Conservation (phyloP, 2,329 filamentous ascomycete species). For the Teratosphaeria destructans region DNA sequence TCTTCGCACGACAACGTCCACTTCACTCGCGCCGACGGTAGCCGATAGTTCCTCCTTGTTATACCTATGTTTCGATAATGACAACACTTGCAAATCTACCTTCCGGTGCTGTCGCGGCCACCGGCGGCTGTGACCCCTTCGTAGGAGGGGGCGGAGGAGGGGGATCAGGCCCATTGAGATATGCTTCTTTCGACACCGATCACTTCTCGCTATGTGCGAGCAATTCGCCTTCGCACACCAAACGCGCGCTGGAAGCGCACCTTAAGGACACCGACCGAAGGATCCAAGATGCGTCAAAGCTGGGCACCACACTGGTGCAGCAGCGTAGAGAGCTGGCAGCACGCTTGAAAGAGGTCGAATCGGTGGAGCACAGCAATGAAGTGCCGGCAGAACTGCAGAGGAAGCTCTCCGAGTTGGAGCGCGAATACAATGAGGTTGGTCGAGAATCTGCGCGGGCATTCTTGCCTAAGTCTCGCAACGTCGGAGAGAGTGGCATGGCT, state of each 20-base stretch:
- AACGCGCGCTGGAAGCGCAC: constrained; percentile 80
- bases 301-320: constrained; percentile 77
- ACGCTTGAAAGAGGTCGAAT: constrained; percentile 73
- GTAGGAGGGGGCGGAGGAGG: constrained; percentile 24
- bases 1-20: neutral
- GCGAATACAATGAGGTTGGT: constrained; percentile 89
- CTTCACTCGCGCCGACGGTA: neutral
- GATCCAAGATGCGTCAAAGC: constrained; percentile 78
- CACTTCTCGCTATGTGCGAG: constrained; percentile 69
- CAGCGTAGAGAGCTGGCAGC: constrained; percentile 78
- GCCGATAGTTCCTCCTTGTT: neutral
- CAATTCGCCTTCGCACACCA: constrained; percentile 75
- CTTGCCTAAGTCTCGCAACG: constrained; percentile 55
- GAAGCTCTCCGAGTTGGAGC: constrained; percentile 78
- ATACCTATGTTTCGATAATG: constrained; percentile 21
- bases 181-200: constrained; percentile 66
- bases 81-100: constrained; percentile 32
- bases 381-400: constrained; percentile 73
- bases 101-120: constrained; percentile 31
- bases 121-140: constrained; percentile 35
- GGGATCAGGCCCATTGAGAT: constrained; percentile 46
- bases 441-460: constrained; percentile 82
- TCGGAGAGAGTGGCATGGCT: constrained; percentile 10
- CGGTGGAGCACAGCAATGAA: constrained; percentile 52
- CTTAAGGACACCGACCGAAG: constrained; percentile 84